Evolutionary conservation across 2,329 filamentous ascomycete species (phyloP).

Genomic region (Monosporascus sp.): DNA sequence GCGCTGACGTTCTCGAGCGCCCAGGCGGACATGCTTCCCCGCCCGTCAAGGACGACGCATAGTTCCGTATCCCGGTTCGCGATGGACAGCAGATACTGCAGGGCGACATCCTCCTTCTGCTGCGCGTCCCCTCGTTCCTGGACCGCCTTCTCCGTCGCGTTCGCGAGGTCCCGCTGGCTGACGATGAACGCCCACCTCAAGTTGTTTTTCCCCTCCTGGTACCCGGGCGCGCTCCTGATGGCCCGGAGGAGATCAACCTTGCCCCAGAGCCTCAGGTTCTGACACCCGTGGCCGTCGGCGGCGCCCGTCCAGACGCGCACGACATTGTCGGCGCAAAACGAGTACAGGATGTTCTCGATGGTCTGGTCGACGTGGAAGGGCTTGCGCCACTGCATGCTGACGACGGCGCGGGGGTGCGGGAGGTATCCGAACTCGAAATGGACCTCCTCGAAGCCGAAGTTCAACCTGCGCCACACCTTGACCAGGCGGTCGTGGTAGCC

Average conservation of each 20-base stretch:
- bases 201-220: conserved; percentile 20
- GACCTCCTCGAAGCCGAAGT: conserved; percentile 76
- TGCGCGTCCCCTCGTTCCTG: conserved; percentile 51
- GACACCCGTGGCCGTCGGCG: conserved; percentile 64
- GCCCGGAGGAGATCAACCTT: conserved; percentile 71
- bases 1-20: conserved; percentile 81
- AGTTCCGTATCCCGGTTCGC: conserved; percentile 83
- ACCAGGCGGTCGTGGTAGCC: conserved; percentile 75
- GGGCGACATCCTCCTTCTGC: conserved; percentile 61
- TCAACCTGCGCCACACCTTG: conserved; percentile 87
- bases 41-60: conserved; percentile 77
- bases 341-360: conserved; percentile 84
- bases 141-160: conserved; percentile 71
- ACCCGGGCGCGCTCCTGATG: conserved; percentile 44
- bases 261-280: conserved; percentile 74
- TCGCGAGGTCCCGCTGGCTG: conserved; percentile 72
- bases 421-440: conserved; percentile 90
- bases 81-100: conserved; percentile 81
- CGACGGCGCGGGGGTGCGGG: conserved; percentile 76
- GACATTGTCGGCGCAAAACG: conserved; percentile 74
- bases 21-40: conserved; percentile 86
- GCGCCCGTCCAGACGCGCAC: conserved; percentile 79
- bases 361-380: conserved; percentile 73
- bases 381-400: conserved; percentile 77
- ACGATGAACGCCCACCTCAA: conserved; percentile 74